Conservation (phyloP, 2,329 filamentous ascomycete genomes). For the Penicillium sp. region DNA sequence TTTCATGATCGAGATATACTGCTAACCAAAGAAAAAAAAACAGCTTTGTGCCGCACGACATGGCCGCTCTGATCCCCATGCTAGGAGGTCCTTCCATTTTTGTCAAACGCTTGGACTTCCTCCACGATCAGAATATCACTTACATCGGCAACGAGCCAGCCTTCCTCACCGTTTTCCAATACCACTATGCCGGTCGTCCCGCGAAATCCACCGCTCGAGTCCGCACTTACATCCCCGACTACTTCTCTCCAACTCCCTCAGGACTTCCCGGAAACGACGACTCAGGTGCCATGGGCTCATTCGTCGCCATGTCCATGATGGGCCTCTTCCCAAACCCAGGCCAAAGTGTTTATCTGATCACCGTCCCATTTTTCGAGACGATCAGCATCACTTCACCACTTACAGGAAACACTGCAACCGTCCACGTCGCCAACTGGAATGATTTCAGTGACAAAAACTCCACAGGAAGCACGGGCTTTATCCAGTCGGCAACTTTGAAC, state of each 20-base stretch:
- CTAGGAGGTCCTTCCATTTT: constrained; percentile 56
- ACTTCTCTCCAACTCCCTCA: constrained; percentile 50
- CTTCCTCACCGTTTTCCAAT: constrained; percentile 60
- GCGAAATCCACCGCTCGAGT: constrained; percentile 45
- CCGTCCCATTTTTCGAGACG: constrained; percentile 58
- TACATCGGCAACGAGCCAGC: constrained; percentile 61
- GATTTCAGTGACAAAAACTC: constrained; percentile 44
- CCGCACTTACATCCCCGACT: constrained; percentile 58
- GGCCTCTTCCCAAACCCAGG: constrained; percentile 63
- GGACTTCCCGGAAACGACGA: constrained; percentile 65
- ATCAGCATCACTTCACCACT: constrained; percentile 53
- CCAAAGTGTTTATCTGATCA: constrained; percentile 64
- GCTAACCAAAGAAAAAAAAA: constrained; percentile 36
- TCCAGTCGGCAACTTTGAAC: constrained; percentile 61
- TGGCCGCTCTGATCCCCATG: constrained; percentile 49
- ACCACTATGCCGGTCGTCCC: constrained; percentile 61
- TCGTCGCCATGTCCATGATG: constrained; percentile 60
- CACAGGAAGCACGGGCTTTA: constrained; percentile 52
- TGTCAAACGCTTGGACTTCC: constrained; percentile 54
- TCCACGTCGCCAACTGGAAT: constrained; percentile 50
- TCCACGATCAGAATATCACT: constrained; percentile 58
- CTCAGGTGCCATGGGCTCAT: constrained; percentile 62
- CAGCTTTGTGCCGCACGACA: constrained; percentile 50
- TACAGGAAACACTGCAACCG: constrained; percentile 54
- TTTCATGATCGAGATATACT: constrained; percentile 19